phyloP scores from a whole-genome alignment of 1,284 basidiomycete genomes.

The Malassezia restricta region DNA sequence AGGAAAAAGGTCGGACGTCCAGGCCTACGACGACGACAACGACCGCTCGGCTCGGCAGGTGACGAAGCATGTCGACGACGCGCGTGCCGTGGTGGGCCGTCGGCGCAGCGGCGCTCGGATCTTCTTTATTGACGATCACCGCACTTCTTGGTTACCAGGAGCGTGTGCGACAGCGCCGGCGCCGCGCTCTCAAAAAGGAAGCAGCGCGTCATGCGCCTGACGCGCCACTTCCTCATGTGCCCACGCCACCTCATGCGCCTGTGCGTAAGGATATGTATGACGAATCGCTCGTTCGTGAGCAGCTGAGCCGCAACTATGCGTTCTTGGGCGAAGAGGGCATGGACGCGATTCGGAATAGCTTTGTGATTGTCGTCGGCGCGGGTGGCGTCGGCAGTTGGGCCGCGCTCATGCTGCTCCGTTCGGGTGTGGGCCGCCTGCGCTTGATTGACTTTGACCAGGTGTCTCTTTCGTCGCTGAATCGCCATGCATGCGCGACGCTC shows the following conservation, averaged over 20 bases:
- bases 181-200: conserved; percentile 8
- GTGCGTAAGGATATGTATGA: conserved; percentile 25
- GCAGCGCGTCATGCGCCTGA: background rate
- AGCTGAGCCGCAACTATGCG: conserved; percentile 83
- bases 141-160: conserved; percentile 27
- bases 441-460: conserved; percentile 46
- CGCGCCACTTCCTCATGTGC: background rate
- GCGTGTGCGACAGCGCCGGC: conserved; percentile 19
- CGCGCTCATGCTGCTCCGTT: conserved; percentile 62
- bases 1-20: background rate
- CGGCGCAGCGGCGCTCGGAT: conserved; percentile 29
- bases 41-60: background rate
- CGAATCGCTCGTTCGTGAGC: conserved; percentile 48
- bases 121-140: conserved; percentile 25
- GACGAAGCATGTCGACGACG: background rate
- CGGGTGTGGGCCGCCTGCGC: conserved; percentile 34
- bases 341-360: conserved; percentile 61
- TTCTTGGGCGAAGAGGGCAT: conserved; percentile 88
- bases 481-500: conserved; percentile 77
- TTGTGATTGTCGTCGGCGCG: conserved; percentile 80
- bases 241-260: background rate
- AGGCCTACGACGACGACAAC: background rate
- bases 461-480: conserved; percentile 52
- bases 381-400: conserved; percentile 94
- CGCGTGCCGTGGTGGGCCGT: background rate